A percentile compares a stretch with the other conserved stretches of the same genome.
phyloP scores from a whole-genome alignment of 306 rosid species.

The Alnus rubra region DNA sequence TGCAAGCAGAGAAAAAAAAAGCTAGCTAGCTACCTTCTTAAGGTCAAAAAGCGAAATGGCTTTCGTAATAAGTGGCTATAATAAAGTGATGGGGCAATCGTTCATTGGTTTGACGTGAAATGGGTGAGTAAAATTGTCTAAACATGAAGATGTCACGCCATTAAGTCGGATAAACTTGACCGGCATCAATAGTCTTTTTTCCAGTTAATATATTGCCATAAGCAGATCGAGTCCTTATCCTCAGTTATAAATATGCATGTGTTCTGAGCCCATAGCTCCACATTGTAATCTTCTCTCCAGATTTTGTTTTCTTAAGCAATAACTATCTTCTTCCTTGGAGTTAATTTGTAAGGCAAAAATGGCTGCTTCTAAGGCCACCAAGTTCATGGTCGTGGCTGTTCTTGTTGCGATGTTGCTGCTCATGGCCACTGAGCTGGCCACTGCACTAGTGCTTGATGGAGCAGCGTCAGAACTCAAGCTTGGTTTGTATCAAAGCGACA shows the following conservation, averaged over 20 bases:
- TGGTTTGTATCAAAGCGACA: neutral
- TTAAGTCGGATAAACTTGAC: too few species aligned
- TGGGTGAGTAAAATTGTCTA: too few species aligned
- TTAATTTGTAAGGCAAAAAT: neutral
- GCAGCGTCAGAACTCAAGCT: constrained; percentile 5
- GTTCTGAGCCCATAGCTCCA: neutral
- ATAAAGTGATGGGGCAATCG: too few species aligned
- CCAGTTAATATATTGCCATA: neutral
- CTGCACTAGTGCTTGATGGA: neutral
- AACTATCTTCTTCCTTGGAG: neutral
- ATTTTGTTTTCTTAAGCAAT: neutral
- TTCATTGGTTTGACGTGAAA: too few species aligned
- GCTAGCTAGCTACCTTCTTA: too few species aligned
- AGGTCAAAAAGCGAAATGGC: too few species aligned
- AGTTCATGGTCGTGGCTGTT: neutral
- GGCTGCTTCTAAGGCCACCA: neutral
- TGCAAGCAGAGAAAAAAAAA: too few species aligned
- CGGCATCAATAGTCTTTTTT: too few species aligned
- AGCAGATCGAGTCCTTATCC: neutral
- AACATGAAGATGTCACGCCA: too few species aligned
- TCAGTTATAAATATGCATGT: neutral
- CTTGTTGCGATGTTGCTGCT: constrained; percentile 14
- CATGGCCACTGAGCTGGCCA: neutral
- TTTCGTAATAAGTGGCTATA: too few species aligned
- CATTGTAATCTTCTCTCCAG: neutral